A percentile compares a stretch with the other conserved stretches of the same genome.
These are phyloP conservation scores for Cladorrhinum samala DNA, from an alignment of 495 filamentous ascomycete genomes.

Conservation along the genomic window DNA sequence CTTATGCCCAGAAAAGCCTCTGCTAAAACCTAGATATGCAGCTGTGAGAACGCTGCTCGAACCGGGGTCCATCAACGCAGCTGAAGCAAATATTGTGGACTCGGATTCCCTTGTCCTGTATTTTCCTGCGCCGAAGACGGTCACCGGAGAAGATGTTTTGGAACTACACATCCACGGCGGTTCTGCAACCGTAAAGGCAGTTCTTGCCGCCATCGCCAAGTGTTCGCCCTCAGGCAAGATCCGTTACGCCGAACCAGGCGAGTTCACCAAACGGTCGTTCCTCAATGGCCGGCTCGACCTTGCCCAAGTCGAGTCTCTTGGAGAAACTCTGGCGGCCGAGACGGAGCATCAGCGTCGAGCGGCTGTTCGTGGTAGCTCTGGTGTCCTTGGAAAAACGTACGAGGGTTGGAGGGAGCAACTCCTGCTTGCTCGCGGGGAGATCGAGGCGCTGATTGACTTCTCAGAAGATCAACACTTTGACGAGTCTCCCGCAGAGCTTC, in stretches of 20 bases:
- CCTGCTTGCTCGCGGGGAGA: conserved; percentile 76
- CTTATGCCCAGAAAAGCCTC: conserved; percentile 60
- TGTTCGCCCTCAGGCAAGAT: conserved; percentile 33
- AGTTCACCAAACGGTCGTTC: conserved; percentile 93
- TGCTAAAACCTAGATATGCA: conserved; percentile 70
- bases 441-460: conserved; percentile 96
- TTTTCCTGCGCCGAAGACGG: conserved; percentile 77
- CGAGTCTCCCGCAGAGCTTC: conserved; percentile 67
- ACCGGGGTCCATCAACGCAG: conserved; percentile 37
- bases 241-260: conserved; percentile 89
- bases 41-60: conserved; percentile 69
- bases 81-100: conserved; percentile 57
- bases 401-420: conserved; percentile 75
- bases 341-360: conserved; percentile 91
- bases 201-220: conserved; percentile 67
- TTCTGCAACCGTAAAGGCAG: conserved; percentile 75
- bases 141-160: conserved; percentile 86
- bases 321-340: conserved; percentile 76
- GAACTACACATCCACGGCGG: conserved; percentile 96
- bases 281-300: conserved; percentile 78
- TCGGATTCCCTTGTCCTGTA: conserved; percentile 77
- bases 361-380: conserved; percentile 71
- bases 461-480: conserved; percentile 97
- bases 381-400: conserved; percentile 67
- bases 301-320: conserved; percentile 88